These are phyloP conservation scores for Chenopodium suecicum DNA, from an alignment of 148 eudicot species.

Conservation along the genomic window DNA sequence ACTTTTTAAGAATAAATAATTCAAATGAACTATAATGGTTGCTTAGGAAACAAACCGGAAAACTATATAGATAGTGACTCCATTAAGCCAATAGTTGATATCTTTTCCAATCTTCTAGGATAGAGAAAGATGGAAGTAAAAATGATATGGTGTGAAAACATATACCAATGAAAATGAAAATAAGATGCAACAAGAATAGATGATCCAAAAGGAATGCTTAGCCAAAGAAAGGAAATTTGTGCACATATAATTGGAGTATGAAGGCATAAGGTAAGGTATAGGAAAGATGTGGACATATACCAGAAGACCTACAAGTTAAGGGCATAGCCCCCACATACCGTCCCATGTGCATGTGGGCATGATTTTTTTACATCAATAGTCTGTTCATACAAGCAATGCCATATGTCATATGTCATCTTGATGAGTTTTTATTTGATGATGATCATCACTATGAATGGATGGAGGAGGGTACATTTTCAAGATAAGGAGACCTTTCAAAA, in stretches of 20 bases:
- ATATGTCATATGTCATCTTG: constrained; percentile 13
- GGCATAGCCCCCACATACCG: constrained; percentile 18
- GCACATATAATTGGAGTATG: constrained; percentile 1
- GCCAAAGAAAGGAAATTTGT: constrained; percentile 19
- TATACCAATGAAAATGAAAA: background rate
- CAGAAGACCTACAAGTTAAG: constrained; percentile 24
- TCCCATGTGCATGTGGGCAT: constrained; percentile 32
- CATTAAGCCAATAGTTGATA: background rate
- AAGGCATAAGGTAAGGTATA: background rate
- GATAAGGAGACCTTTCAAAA: background rate
- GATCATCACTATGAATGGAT: constrained; percentile 1
- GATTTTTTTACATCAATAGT: constrained; percentile 11
- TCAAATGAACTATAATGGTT: background rate
- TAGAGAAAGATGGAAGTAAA: constrained; percentile 18
- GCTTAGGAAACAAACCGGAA: background rate
- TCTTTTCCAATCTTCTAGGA: constrained; percentile 19
- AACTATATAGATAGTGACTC: background rate
- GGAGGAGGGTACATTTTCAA: background rate
- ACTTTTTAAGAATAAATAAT: background rate
- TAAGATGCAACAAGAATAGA: background rate
- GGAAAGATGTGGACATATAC: constrained; percentile 34
- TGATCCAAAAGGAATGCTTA: constrained; percentile 11
- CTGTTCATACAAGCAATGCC: constrained; percentile 24
- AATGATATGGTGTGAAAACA: background rate
- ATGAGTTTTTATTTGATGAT: background rate